Percentiles rank a stretch among this genome's conserved stretches.
These are phyloP conservation scores for Leonotis leonurus DNA, from an alignment of 257 asterid species.

Conservation along the genomic window DNA sequence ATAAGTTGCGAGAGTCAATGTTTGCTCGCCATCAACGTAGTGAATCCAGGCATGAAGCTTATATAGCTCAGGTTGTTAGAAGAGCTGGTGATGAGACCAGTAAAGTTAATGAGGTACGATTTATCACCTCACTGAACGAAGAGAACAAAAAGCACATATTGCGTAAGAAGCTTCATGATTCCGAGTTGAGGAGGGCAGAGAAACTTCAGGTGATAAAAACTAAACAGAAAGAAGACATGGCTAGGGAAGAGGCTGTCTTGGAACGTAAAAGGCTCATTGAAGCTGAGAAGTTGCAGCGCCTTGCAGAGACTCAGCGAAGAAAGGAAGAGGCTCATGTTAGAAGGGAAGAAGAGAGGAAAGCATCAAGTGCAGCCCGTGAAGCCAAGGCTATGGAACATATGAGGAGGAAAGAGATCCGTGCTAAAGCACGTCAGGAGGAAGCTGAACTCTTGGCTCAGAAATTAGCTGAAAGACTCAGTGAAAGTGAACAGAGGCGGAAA, in stretches of 20 bases:
- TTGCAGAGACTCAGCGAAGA: slow-evolving; percentile 84
- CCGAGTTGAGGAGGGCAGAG: slow-evolving; percentile 92
- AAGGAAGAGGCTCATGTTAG: slow-evolving; percentile 97
- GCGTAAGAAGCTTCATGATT: slow-evolving; percentile 88
- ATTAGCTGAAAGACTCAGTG: slow-evolving; percentile 87
- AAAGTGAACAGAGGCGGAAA: slow-evolving; percentile 92
- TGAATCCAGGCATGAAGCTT: slow-evolving; percentile 94
- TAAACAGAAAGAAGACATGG: slow-evolving; percentile 92
- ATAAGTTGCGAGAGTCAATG: slow-evolving; percentile 82
- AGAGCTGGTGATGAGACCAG: slow-evolving; percentile 98
- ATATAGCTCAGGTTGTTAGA: slow-evolving; percentile 90
- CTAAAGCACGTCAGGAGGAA: slow-evolving; percentile 92
- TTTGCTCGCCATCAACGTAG: slow-evolving; percentile 85
- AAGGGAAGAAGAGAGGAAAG: slow-evolving; percentile 97
- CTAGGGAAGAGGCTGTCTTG: slow-evolving; percentile 97
- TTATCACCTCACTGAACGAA: slow-evolving; percentile 91
- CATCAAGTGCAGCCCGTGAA: slow-evolving; percentile 98
- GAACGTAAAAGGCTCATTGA: slow-evolving; percentile 90
- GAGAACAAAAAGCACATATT: slow-evolving; percentile 88
- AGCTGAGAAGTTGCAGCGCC: slow-evolving; percentile 95
- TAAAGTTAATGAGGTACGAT: slow-evolving; percentile 96
- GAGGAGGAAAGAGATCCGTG: slow-evolving; percentile 89
- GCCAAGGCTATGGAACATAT: slow-evolving; percentile 89
- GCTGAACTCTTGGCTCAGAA: slow-evolving; percentile 97
- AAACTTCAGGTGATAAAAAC: slow-evolving; percentile 79